Evolutionary conservation across 2,329 filamentous ascomycete genomes (phyloP), one percentile per base, ranked within the genome.

Genomic region (Diaporthe vaccinii): DNA sequence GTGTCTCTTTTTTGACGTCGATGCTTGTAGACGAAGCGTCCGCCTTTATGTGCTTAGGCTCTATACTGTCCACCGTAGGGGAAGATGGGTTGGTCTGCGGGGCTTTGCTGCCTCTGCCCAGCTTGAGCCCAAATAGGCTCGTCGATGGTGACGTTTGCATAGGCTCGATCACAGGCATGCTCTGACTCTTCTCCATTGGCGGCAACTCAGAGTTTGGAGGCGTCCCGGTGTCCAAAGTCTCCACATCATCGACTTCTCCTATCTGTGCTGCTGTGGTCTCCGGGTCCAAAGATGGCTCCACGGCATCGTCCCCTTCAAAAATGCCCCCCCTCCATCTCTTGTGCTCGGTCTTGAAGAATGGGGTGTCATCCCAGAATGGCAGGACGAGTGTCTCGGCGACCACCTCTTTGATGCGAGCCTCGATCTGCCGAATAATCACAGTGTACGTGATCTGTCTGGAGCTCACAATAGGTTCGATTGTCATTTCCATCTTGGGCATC

Each of bases 291-390:
- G 84, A 82, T 51, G 81, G 79, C 36, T 84, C 82, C 3, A 88
- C 85, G 2, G 84, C 85, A 76, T 89, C 86, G 62, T 91, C 90
- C 39, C 88, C 87, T 44, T 89, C 87, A 80, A 91, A 99, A 28
- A 98, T 93, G 0, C 97, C 97, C 15, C 96, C 97, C 79, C 97
- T 90, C 88, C 95, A 95, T 28, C 87, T 85, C 82, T 98, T 95
- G 74, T 91, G 87, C 74, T 92, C 89, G 0, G 95, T 98, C 79
- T 94, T 91, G 81, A 95, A 93, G 83, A 99, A 98, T 0, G 97
- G 95, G 34, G 95, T 90, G 82, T 99, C 97, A 78, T 99, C 97
- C 96, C 97, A 99, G 81, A 98, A 98, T 0, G 97, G 97, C 74
- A 93, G 87, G 2, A 99, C 97, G 28, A 98, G 84, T 1, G 95